A percentile compares a stretch with the other conserved stretches of the same genome.
Evolutionary conservation across 192 early-diverging fungal species (phyloP).

Genomic region (Chytriomyces confervae): DNA sequence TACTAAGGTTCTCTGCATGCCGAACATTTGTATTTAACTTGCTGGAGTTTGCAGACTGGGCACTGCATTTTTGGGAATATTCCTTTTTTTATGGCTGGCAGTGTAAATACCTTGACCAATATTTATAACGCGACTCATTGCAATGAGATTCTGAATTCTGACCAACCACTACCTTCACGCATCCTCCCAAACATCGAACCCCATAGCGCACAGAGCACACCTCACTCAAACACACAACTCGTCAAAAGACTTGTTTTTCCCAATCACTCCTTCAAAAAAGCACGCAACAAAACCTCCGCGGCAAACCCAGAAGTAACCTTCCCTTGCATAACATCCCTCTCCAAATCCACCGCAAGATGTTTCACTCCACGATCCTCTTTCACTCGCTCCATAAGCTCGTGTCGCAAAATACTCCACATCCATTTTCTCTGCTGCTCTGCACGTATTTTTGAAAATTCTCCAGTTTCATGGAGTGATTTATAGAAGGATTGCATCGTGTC

Average conservation of each 20-base stretch:
- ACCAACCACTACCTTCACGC: too few species aligned
- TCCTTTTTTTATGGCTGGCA: too few species aligned
- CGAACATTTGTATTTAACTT: constrained; percentile 10
- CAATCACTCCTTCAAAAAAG: constrained; percentile 17
- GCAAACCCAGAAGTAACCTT: constrained; percentile 18
- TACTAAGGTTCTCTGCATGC: constrained; percentile 1
- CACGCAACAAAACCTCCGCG: constrained; percentile 6
- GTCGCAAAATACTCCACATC: constrained; percentile 75
- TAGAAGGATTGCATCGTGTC: constrained; percentile 64
- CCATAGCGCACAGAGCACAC: background rate
- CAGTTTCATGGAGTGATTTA: constrained; percentile 53
- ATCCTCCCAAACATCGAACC: background rate
- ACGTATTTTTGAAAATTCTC: constrained; percentile 44
- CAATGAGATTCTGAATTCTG: too few species aligned
- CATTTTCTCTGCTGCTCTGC: constrained; percentile 65
- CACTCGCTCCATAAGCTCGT: constrained; percentile 63
- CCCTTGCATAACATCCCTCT: constrained; percentile 18
- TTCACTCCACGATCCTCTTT: constrained; percentile 4
- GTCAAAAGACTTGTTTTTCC: background rate
- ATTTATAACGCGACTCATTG: too few species aligned
- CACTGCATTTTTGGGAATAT: background rate
- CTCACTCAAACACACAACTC: background rate
- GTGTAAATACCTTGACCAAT: too few species aligned
- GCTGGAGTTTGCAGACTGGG: background rate
- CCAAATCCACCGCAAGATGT: constrained; percentile 6